Evolutionary conservation across 306 rosid genomes (phyloP), one percentile per base, ranked within the genome.

Genomic region (Cicer bijugum): DNA sequence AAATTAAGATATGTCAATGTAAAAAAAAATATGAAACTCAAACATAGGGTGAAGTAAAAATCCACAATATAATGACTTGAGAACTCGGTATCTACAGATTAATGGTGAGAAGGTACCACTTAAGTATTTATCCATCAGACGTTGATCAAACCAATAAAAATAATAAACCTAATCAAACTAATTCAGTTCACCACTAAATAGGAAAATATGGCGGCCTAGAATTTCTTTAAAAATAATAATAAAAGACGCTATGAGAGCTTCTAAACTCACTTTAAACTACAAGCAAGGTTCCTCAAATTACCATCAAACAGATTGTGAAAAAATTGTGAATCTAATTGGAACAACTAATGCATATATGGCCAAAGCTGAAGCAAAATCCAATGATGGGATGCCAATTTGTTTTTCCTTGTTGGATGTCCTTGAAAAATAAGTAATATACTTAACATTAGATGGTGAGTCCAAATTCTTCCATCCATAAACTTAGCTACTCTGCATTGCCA

Each of bases 351-450:
- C 64, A 11, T 1, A 33, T 12, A 58, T 28, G 14, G 9, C 40
- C 16, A 23, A 58, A 1, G 72, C 28, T 11, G 51, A 42, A 51
- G 51, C 67, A 15, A 71, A 61, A 48, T 43, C 47, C 38, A 78
- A 42, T n/a, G 35, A 69, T 60, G 43, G 44, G 37, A 42, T 40
- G 82, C 50, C 72, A 63, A 63, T 62, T 69, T 52, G 82, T 19
- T 33, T 33, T 52, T 43, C 58, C 59, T 51, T 38, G 38, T 17
- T 40, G 72, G 16, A 50, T 17, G 57, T 48, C 17, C 65, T 78
- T 23, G 28, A 71, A 17, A 52, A 48, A 37, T 44, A 39, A 23
- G 28, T 50, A 78, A 45, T 40, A 52, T 60, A 70, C 11, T 45
- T 17, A 37, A 62, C 39, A 61, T 14, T 35, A 15, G 45, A 47